phyloP scores from a whole-genome alignment of 495 filamentous ascomycete species.

The Aspergillus sclerotioniger region DNA sequence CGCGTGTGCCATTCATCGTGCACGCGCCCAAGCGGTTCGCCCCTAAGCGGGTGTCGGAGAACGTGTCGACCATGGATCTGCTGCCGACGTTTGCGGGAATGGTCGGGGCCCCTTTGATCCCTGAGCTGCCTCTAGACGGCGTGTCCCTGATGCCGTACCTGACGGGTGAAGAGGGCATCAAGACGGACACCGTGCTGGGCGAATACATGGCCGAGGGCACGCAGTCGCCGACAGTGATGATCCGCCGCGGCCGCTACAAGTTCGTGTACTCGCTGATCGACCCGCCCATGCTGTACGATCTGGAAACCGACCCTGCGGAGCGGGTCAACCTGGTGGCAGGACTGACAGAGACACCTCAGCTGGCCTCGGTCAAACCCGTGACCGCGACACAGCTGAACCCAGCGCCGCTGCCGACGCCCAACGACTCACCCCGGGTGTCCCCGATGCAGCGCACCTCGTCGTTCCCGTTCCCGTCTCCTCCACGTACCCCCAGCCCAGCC shows the following conservation, averaged over 20 bases:
- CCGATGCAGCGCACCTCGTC: constrained; percentile 29
- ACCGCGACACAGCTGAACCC: constrained; percentile 16
- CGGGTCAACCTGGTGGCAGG: constrained; percentile 62
- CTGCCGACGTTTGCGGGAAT: constrained; percentile 80
- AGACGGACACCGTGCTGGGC: constrained; percentile 73
- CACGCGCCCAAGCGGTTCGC: constrained; percentile 65
- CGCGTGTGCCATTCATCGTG: constrained; percentile 77
- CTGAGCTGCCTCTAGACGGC: constrained; percentile 73
- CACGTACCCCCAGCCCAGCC: constrained; percentile 39
- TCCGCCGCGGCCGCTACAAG: constrained; percentile 78
- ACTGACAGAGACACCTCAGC: constrained; percentile 18
- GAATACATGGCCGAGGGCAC: constrained; percentile 92
- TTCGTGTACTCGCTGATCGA: constrained; percentile 79
- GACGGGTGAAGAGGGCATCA: constrained; percentile 50
- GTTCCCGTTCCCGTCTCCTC: constrained; percentile 45
- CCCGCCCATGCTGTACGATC: constrained; percentile 74
- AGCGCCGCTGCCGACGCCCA: constrained; percentile 39
- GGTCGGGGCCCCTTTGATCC: constrained; percentile 61
- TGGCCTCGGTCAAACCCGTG: constrained; percentile 19
- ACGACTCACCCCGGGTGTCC: constrained; percentile 34
- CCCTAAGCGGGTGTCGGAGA: constrained; percentile 66
- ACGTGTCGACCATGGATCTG: constrained; percentile 83
- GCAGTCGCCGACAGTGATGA: constrained; percentile 85
- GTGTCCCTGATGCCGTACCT: constrained; percentile 70
- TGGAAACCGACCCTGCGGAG: constrained; percentile 71